Evolutionary conservation across 305 asterid species (phyloP).

Genomic region (Fraxinus ornus): DNA sequence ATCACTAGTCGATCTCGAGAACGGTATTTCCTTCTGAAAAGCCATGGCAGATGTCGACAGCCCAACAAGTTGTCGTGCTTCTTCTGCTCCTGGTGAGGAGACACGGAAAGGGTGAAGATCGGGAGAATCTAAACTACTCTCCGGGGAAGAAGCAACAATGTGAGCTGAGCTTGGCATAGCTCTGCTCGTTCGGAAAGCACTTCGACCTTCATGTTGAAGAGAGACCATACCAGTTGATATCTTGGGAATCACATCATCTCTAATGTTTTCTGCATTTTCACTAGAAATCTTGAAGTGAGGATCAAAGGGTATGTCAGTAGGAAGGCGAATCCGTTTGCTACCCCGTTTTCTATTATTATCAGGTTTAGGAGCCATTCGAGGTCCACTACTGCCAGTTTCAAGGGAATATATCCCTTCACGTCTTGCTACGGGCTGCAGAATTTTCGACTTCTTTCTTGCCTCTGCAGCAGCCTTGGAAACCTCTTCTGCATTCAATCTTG

Average conservation of each 20-base stretch:
- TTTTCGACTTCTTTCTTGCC: conserved; percentile 22
- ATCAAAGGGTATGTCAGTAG: conserved; percentile 64
- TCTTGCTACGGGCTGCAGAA: conserved; percentile 32
- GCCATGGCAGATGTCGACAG: conserved; percentile 30
- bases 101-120: conserved; percentile 66
- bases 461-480: conserved; percentile 21
- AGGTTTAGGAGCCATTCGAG: conserved; percentile 41
- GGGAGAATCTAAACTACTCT: conserved; percentile 87
- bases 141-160: conserved; percentile 71
- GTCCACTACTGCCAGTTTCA: conserved; percentile 67
- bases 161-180: conserved; percentile 39
- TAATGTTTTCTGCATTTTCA: conserved; percentile 35
- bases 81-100: conserved; percentile 66
- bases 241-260: conserved; percentile 33
- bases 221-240: conserved; percentile 61
- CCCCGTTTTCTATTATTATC: conserved; percentile 65
- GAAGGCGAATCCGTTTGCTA: conserved; percentile 76
- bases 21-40: conserved; percentile 45
- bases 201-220: conserved; percentile 68
- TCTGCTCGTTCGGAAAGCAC: conserved; percentile 42
- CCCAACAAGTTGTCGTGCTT: conserved; percentile 42
- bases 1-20: conserved; percentile 89
- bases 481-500: conserved; percentile 21
- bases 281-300: conserved; percentile 36
- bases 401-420: conserved; percentile 38